Base-by-base conservation (phyloP, 352 stramenopile species). In the Halophytophthora polymorphica region DNA sequence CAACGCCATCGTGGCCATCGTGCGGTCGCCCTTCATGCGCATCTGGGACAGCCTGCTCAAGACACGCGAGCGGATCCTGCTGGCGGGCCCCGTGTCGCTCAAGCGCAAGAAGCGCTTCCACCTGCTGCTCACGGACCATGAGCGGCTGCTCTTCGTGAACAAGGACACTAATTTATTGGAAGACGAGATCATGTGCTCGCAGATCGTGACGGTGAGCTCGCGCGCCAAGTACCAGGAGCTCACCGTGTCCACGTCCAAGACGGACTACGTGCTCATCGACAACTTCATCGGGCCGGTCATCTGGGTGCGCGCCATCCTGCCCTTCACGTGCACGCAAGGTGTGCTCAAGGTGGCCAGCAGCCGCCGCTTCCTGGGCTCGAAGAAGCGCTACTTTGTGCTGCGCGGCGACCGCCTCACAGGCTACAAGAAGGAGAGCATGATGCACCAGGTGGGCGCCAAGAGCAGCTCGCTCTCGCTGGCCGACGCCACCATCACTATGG, bases 141-240 rank as follows among this genome's bases (percentile, higher is more conserved):
- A 93, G 60, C 83, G 83, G 11, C 64, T 93, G 45, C 64, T 93
- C 25, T 89, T 93, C 66, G 75, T 93, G 54, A 93, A 93, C 74
- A 88, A 88, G 63, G 81, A 89, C 45, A 89, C 80, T 62, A 93
- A 93, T 66, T 76, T 89, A 75, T 76, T 93, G 64, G 83, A 93
- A 50, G 83, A 93, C 60, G 83, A 93, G 63, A 83, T 93, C 65
- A 89, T 93, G 74, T 91, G 83, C 67, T 80, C 76, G 12, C 83
- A 91, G 51, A 90, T 93, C 55, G 80, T 93, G 58, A 93, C 83
- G 3, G 80, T 93, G 53, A 93, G 83, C 59, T 90, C 77, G 34
- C 78, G 83, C 51, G 76, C 60, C 40, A 93, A 93, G 66, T 69
- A 81, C 41, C 70, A 85, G 31, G 83, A 93, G 66, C 55, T 93